Base-by-base conservation (phyloP, 306 rosid species). In the Biancaea sappan region DNA sequence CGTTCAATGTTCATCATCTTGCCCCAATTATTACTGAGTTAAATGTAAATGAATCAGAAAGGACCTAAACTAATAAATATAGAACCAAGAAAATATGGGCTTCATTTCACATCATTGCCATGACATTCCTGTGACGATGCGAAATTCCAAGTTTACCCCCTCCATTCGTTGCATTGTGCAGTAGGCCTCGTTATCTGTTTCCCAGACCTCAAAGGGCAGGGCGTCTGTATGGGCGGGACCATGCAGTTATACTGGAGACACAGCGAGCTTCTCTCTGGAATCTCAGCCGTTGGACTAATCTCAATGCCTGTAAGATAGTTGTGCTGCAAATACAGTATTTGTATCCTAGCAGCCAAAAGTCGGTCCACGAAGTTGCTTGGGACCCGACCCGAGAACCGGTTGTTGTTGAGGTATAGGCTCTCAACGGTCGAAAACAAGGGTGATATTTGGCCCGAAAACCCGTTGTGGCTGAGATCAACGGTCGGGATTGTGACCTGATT, bases 181-280 rank as follows among this genome's bases (percentile, higher is more conserved):
- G 90, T 74, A 0, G 99, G 99, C 71, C 99, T 73, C 0, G 88
- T 77, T 73, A 81, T 94, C 88, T 82, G 83, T 12, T 22, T 88
- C n/a, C 99, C 99, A 0, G 97, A 84, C 71, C 82, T 90, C 31
- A 85, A 62, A 7, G 99, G 97, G 75, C 99, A 94, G n/a, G 92
- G 91, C 43, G 94, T 81, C 83, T 83, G 85, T 9, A 90, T 51
- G 8, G 97, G 99, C 6, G 95, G 99, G 32, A 94, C 95, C 99
- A 94, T 94, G 22, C 99, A 94, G 25, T 94, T 94, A 9, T 92
- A 94, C 77, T 94, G 97, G n/a, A 94, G 77, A 73, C 99, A 94
- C 85, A 94, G 15, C 4, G 97, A 81, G 51, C 85, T 88, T 21
- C 95, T 94, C 73, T 84, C 11, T 0, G 99, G 99, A 84, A 94